Percentiles rank a stretch among this genome's conserved stretches.
phyloP scores from a whole-genome alignment of 495 filamentous ascomycete genomes.

The Podospora pseudoanserina region DNA sequence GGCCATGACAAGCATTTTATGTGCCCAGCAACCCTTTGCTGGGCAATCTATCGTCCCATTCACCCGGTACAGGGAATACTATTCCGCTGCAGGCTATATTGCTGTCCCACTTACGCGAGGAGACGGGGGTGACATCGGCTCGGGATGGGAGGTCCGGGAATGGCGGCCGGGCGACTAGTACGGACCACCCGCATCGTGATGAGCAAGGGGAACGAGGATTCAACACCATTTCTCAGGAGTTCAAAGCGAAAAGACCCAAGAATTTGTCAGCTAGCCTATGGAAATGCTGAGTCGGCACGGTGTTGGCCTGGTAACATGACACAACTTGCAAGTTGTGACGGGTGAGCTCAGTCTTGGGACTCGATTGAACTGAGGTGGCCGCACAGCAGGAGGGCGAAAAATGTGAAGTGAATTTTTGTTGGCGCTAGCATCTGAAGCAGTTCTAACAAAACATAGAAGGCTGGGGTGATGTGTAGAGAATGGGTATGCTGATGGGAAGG shows the following conservation, averaged over 20 bases:
- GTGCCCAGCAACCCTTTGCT: conserved; percentile 12
- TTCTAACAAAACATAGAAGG: background rate
- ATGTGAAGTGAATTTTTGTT: background rate
- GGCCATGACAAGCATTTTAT: conserved; percentile 12
- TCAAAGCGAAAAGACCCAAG: background rate
- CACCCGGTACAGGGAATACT: conserved; percentile 24
- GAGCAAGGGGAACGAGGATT: background rate
- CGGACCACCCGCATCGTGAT: background rate
- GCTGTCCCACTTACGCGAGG: background rate
- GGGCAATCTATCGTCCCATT: conserved; percentile 25
- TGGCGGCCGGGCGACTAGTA: background rate
- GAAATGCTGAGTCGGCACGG: background rate
- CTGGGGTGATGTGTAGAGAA: background rate
- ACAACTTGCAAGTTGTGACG: background rate
- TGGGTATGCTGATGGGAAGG: no score
- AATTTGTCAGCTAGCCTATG: background rate
- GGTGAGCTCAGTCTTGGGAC: background rate
- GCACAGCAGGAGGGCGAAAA: background rate
- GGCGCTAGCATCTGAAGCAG: background rate
- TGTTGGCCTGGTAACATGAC: background rate
- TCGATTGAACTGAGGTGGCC: background rate
- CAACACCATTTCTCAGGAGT: background rate
- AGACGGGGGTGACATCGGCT: background rate
- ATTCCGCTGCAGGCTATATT: conserved; percentile 24
- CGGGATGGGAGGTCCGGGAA: background rate